These are phyloP conservation scores for Zymoseptoria brevis DNA, from an alignment of 2,329 filamentous ascomycete genomes.

Conservation along the genomic window DNA sequence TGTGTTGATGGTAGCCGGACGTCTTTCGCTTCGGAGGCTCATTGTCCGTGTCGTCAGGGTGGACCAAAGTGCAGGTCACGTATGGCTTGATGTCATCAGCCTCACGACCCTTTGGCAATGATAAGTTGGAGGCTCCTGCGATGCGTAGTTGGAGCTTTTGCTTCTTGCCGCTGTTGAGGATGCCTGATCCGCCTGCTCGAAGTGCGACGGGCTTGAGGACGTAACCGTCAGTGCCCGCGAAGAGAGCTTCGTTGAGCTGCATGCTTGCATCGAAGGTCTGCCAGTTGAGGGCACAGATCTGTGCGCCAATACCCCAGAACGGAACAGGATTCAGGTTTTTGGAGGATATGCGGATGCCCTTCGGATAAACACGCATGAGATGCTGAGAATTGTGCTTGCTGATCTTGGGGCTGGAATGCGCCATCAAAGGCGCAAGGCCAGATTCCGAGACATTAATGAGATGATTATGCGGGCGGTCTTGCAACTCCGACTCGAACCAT, in stretches of 20 bases:
- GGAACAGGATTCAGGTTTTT: slow-evolving; percentile 55
- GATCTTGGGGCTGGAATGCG: slow-evolving; percentile 42
- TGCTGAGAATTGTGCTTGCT: slow-evolving; percentile 54
- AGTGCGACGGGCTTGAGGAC: slow-evolving; percentile 57
- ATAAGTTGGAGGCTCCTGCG: slow-evolving; percentile 55
- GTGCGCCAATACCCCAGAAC: slow-evolving; percentile 60
- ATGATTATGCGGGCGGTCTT: slow-evolving; percentile 52
- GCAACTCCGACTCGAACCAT: slow-evolving; percentile 50
- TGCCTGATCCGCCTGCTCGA: slow-evolving; percentile 48
- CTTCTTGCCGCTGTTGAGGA: slow-evolving; percentile 40
- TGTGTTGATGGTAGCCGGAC: slow-evolving; percentile 51
- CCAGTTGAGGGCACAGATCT: slow-evolving; percentile 64
- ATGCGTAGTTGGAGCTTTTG: slow-evolving; percentile 51
- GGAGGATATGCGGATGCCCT: slow-evolving; percentile 60
- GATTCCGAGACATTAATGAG: slow-evolving; percentile 63
- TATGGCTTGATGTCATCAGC: slow-evolving; percentile 52
- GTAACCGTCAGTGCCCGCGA: slow-evolving; percentile 57
- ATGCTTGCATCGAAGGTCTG: slow-evolving; percentile 59
- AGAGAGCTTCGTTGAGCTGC: slow-evolving; percentile 62
- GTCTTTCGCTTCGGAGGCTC: slow-evolving; percentile 56
- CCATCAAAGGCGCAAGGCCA: slow-evolving; percentile 47
- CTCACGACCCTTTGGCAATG: slow-evolving; percentile 45
- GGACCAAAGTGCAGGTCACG: slow-evolving; percentile 56
- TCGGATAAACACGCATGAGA: slow-evolving; percentile 63
- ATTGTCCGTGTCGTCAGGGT: slow-evolving; percentile 45